These are phyloP conservation scores for Dictyostelium purpureum DNA, from an alignment of 78 protist species.

Conservation along the genomic window DNA sequence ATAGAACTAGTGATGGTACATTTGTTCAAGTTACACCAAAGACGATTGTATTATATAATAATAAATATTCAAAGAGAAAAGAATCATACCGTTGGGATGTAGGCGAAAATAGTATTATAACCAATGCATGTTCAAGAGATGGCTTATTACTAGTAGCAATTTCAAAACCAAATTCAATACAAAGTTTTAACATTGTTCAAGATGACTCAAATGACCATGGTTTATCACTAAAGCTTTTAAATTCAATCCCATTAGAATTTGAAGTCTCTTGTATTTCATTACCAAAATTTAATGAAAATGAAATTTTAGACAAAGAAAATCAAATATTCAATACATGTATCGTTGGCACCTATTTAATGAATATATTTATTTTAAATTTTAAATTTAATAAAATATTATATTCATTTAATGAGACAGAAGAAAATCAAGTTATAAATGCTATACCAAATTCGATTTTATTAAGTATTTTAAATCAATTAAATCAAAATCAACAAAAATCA, in stretches of 20 bases:
- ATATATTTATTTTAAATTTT: conserved; percentile 15
- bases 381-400: background rate
- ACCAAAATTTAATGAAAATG: background rate
- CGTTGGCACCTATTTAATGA: conserved; percentile 20
- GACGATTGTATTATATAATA: background rate
- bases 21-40: conserved; percentile 14
- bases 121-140: background rate
- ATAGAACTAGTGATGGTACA: background rate
- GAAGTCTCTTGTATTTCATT: conserved; percentile 14
- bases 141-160: background rate
- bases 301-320: background rate
- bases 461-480: background rate
- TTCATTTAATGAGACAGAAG: background rate
- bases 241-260: background rate
- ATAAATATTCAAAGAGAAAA: background rate
- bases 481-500: background rate
- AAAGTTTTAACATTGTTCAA: background rate
- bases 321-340: background rate
- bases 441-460: conserved; percentile 56
- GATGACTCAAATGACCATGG: background rate
- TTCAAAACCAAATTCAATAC: conserved; percentile 19
- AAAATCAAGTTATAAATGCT: background rate
- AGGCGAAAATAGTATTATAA: background rate
- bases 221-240: background rate
- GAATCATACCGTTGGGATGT: background rate